Conservation (phyloP, 2,329 filamentous ascomycete genomes). For the Juglanconis juglandina region DNA sequence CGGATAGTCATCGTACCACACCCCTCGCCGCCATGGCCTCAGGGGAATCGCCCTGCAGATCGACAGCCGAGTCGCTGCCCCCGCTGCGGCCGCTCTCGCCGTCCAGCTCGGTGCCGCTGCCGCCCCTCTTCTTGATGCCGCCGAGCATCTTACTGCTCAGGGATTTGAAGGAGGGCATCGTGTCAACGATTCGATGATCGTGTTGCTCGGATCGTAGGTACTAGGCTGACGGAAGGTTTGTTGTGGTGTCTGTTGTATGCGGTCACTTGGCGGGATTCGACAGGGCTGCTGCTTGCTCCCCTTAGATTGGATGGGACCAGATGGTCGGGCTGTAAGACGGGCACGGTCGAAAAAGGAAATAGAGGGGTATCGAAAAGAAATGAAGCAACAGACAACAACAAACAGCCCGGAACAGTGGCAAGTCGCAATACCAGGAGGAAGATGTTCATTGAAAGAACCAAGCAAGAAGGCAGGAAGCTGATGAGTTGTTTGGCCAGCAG, state of each 20-base stretch:
- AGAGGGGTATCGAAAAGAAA: conserved; percentile 13
- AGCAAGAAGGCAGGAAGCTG: background rate
- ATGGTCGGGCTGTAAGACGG: background rate
- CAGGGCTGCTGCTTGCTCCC: too few relatives aligned
- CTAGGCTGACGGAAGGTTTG: background rate
- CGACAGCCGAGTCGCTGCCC: conserved; percentile 21
- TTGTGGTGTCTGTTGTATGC: background rate
- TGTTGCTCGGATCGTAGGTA: background rate
- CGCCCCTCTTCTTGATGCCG: conserved; percentile 46
- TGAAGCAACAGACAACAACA: background rate
- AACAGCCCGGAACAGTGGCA: conserved; percentile 1
- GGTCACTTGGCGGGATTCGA: too few relatives aligned
- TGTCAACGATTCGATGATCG: background rate
- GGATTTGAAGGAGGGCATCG: conserved; percentile 41
- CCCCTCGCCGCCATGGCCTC: conserved; percentile 63
- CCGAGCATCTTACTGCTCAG: conserved; percentile 55
- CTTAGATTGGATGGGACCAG: too few relatives aligned
- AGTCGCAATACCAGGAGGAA: background rate
- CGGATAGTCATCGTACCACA: conserved; percentile 52
- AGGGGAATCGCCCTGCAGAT: conserved; percentile 52
- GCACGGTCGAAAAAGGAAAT: background rate
- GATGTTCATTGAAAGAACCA: background rate
- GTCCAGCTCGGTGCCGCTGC: conserved; percentile 14
- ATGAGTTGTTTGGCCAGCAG: background rate
- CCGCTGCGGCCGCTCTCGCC: background rate